Evolutionary conservation across 805 yeast genomes (phyloP), one percentile per base, ranked within the genome.

Genomic region (Candida boleticola): DNA sequence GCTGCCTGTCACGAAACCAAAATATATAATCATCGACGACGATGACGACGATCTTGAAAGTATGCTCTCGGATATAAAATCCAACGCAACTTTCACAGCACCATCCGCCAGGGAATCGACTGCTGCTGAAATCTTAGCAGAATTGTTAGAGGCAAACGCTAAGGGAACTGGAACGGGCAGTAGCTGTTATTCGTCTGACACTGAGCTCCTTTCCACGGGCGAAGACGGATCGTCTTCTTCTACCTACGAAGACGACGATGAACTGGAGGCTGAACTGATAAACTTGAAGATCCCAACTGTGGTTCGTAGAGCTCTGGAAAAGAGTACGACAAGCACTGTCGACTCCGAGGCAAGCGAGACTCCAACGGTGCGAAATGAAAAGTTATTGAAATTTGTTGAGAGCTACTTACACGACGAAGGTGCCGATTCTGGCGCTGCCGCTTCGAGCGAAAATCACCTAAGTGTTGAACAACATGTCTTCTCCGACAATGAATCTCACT

Each of bases 21-120:
- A 19, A 19, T 21, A 38, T 29, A n/a, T 26, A 34, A 29, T 43
- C 40, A 42, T 42, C 6, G 47, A 45, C 18, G 39, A 44, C 20
- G 49, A 48, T 21, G 36, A 29, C 29, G 32, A 19, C 9, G 54
- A 50, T 18, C 42, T 42, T 29, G 54, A 50, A 29, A 46, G 50
- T 29, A 43, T 50, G 32, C 46, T 50, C 30, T 48, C 49, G 20
- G 52, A 48, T 22, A 13, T 42, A 18, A 42, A 49, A 3, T 23
- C 27, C 27, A 23, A 23, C 11, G 27, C 27, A 11, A 23, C 32
- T 10, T 14, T 29, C 32, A 29, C 17, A 10, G 13, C 16, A 23
- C 27, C 27, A 23, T 7, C 27, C 7, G 10, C 11, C 27, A 23
- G 10, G 27, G 27, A 11, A 7, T 11, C 27, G 10, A 23, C 27